Conservation (phyloP, 2,329 filamentous ascomycete genomes). For the Dichotomopilus funicola region DNA sequence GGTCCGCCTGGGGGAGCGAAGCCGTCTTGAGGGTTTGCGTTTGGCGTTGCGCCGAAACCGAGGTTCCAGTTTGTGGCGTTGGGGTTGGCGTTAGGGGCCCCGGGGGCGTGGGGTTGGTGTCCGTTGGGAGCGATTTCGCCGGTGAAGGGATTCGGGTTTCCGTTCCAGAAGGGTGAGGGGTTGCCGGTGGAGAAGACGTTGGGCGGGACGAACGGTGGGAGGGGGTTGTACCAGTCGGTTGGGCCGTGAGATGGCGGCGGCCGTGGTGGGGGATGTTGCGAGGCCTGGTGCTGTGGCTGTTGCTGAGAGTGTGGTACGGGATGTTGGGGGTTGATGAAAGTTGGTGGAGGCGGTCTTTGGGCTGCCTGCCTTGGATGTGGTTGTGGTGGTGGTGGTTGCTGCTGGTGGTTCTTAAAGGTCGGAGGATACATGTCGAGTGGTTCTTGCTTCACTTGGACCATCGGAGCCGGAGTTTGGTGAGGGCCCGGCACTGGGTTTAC, state of each 20-base stretch:
- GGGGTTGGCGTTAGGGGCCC: neutral
- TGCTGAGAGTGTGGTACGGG: constrained; percentile 24
- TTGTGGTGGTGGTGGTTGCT: constrained; percentile 14
- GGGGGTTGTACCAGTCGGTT: constrained; percentile 47
- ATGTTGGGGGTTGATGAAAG: constrained; percentile 34
- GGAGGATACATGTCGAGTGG: neutral
- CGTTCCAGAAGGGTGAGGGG: constrained; percentile 35
- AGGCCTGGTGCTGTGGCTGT: constrained; percentile 25
- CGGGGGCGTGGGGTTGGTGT: constrained; percentile 9
- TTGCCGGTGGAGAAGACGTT: constrained; percentile 43
- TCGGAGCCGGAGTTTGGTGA: constrained; percentile 8
- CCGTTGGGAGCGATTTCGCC: constrained; percentile 16
- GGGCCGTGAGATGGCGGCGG: constrained; percentile 37
- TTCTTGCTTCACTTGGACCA: constrained; percentile 5
- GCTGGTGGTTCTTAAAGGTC: constrained; percentile 1
- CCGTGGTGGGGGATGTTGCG: constrained; percentile 34
- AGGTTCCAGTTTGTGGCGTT: neutral
- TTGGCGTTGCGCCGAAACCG: neutral
- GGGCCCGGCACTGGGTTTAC: constrained; percentile 18
- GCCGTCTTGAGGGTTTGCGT: neutral
- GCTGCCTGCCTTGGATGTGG: constrained; percentile 13
- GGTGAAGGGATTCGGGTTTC: constrained; percentile 26
- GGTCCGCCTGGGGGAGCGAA: neutral
- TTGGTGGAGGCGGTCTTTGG: constrained; percentile 19
- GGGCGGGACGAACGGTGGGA: constrained; percentile 47